phyloP scores from a whole-genome alignment of 805 yeast genomes.

The Yamadazyma takamatsuzukensis region DNA sequence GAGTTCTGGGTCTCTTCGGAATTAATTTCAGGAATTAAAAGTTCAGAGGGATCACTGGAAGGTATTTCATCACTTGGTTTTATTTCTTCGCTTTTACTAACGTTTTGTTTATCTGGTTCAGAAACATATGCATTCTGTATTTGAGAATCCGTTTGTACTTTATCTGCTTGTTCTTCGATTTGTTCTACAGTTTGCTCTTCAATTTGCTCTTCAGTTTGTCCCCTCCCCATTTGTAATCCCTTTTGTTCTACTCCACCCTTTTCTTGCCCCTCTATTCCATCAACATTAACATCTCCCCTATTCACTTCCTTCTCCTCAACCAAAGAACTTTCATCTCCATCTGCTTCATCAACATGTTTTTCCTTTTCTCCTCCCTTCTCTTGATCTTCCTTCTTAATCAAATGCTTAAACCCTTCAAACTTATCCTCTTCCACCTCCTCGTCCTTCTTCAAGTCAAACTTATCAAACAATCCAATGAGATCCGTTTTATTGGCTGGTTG shows the following conservation, averaged over 20 bases:
- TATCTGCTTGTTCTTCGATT: slow-evolving; percentile 2
- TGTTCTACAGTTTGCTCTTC: slow-evolving; percentile 1
- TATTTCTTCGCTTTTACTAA: too few species aligned
- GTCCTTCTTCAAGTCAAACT: slow-evolving; percentile 23
- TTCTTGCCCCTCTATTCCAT: too few species aligned
- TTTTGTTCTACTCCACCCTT: too few species aligned
- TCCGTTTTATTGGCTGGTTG: slow-evolving; percentile 11
- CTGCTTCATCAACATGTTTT: slow-evolving; percentile 4
- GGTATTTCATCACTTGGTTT: too few species aligned
- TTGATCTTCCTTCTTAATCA: not conserved
- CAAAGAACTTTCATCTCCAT: too few species aligned
- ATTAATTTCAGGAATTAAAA: too few species aligned
- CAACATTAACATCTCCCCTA: too few species aligned
- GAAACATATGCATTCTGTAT: too few species aligned
- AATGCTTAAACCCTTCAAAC: slow-evolving; percentile 8
- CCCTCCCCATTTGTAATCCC: too few species aligned
- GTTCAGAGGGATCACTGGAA: too few species aligned
- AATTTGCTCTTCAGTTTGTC: not conserved
- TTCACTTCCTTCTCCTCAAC: slow-evolving; percentile 7
- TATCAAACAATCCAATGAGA: slow-evolving; percentile 32
- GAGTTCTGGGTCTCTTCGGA: too few species aligned
- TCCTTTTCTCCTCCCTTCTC: not conserved
- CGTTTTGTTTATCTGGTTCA: too few species aligned
- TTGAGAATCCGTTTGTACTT: not conserved
- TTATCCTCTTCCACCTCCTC: slow-evolving; percentile 10